Conservation (phyloP, 495 filamentous ascomycete genomes). For the Daldinia vernicosa region DNA sequence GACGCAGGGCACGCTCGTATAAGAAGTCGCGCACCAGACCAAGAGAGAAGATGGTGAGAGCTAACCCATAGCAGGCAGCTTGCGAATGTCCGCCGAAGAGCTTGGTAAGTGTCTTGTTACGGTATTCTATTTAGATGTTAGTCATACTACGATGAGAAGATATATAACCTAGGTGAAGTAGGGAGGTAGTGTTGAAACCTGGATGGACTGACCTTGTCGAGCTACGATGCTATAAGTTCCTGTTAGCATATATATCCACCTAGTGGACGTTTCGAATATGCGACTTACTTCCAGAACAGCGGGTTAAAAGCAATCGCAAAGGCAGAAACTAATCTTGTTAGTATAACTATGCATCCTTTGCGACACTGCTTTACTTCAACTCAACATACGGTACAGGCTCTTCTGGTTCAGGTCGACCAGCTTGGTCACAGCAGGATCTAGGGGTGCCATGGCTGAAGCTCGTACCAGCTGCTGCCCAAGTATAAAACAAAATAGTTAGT, state of each 20-base stretch:
- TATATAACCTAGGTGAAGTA: neutral
- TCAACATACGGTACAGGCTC: constrained; percentile 67
- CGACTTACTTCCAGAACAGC: constrained; percentile 80
- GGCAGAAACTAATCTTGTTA: constrained; percentile 65
- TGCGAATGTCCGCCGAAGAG: constrained; percentile 83
- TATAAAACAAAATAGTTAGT: neutral
- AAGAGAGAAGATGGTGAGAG: constrained; percentile 85
- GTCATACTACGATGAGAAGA: neutral
- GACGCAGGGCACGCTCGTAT: constrained; percentile 76
- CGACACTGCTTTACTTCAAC: neutral
- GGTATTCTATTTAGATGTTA: constrained; percentile 73
- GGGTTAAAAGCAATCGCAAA: constrained; percentile 78
- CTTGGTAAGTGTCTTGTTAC: constrained; percentile 84
- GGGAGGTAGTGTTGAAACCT: neutral
- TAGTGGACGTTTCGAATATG: neutral
- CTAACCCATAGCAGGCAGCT: constrained; percentile 88
- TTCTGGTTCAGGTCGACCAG: constrained; percentile 71
- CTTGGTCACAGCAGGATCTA: constrained; percentile 47
- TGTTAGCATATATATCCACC: constrained; percentile 17
- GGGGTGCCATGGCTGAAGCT: constrained; percentile 35
- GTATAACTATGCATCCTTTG: constrained; percentile 17
- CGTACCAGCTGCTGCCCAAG: neutral
- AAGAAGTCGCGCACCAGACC: constrained; percentile 85
- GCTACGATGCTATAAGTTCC: constrained; percentile 64
- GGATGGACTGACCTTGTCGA: constrained; percentile 65